phyloP scores from a whole-genome alignment of 345 rosid genomes.

The Anacardium occidentale region DNA sequence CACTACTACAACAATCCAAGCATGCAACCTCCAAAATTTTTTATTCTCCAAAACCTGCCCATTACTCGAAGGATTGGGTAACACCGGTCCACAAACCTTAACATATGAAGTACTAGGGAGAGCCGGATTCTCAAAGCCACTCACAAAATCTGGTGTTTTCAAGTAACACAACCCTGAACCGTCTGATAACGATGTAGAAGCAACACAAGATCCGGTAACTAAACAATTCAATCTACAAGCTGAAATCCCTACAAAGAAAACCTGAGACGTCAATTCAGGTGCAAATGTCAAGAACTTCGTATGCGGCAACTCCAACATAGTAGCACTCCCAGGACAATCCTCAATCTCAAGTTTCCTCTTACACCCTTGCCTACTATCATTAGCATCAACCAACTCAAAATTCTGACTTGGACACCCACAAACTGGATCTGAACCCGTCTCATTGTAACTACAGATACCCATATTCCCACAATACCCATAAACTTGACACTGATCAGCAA shows the following conservation, averaged over 20 bases:
- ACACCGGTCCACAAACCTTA: slow-evolving; percentile 59
- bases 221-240: slow-evolving; percentile 62
- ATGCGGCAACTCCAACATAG: slow-evolving; percentile 53
- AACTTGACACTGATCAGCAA: slow-evolving; percentile 60
- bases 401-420: slow-evolving; percentile 68
- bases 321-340: slow-evolving; percentile 46
- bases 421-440: slow-evolving; percentile 36
- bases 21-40: slow-evolving; percentile 23
- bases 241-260: slow-evolving; percentile 43
- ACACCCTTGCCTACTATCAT: slow-evolving; percentile 57
- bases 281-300: slow-evolving; percentile 50
- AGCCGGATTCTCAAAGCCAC: slow-evolving; percentile 51
- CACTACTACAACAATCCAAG: slow-evolving; percentile 38
- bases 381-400: slow-evolving; percentile 50
- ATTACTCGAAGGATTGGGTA: slow-evolving; percentile 29
- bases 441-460: slow-evolving; percentile 60
- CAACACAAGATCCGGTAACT: slow-evolving; percentile 40
- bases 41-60: slow-evolving; percentile 6
- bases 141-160: slow-evolving; percentile 42
- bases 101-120: slow-evolving; percentile 62
- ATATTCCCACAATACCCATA: slow-evolving; percentile 64
- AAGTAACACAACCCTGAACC: slow-evolving; percentile 57
- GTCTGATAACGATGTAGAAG: slow-evolving; percentile 57
- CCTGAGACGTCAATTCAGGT: slow-evolving; percentile 41
- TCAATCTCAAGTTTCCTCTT: slow-evolving; percentile 50